Percentiles rank a stretch among this genome's conserved stretches.
These are phyloP conservation scores for Synura sp. DNA, from an alignment of 352 stramenopile species.

Conservation along the genomic window DNA sequence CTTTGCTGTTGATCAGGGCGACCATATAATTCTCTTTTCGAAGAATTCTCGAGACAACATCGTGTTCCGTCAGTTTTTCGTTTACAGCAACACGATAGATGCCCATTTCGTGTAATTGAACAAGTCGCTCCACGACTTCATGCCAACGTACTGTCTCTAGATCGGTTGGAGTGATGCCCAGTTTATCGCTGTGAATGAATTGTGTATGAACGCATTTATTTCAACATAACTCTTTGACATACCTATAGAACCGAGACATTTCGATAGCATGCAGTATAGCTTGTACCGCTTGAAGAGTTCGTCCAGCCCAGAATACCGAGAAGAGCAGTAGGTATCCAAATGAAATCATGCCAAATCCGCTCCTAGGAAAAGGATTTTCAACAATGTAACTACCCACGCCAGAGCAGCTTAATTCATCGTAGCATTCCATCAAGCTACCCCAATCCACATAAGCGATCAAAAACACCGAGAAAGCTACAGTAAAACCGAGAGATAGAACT, in stretches of 20 bases:
- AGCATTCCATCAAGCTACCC: constrained; percentile 71
- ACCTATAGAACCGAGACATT: constrained; percentile 82
- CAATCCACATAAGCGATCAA: constrained; percentile 93
- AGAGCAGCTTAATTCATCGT: constrained; percentile 70
- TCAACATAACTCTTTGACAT: constrained; percentile 49
- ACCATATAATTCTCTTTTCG: constrained; percentile 97
- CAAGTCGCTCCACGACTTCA: constrained; percentile 73
- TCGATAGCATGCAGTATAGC: constrained; percentile 74
- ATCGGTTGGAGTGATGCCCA: constrained; percentile 67
- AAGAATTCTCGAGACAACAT: constrained; percentile 93
- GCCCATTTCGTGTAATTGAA: constrained; percentile 68
- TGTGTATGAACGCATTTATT: constrained; percentile 65
- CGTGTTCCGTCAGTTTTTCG: constrained; percentile 63
- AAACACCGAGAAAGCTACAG: constrained; percentile 85
- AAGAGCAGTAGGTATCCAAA: constrained; percentile 88
- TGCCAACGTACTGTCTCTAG: constrained; percentile 76
- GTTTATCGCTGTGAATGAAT: constrained; percentile 62
- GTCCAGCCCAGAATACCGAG: constrained; percentile 79
- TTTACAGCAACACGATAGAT: constrained; percentile 62
- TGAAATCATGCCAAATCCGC: constrained; percentile 53
- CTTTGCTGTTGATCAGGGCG: constrained; percentile 81
- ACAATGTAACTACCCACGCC: constrained; percentile 64
- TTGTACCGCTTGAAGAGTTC: constrained; percentile 59
- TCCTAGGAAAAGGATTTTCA: constrained; percentile 54
- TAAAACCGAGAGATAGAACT: constrained; percentile 88